Evolutionary conservation across 2,329 filamentous ascomycete species (phyloP), one percentile per base, ranked within the genome.

Genomic region (Cytospora mali): DNA sequence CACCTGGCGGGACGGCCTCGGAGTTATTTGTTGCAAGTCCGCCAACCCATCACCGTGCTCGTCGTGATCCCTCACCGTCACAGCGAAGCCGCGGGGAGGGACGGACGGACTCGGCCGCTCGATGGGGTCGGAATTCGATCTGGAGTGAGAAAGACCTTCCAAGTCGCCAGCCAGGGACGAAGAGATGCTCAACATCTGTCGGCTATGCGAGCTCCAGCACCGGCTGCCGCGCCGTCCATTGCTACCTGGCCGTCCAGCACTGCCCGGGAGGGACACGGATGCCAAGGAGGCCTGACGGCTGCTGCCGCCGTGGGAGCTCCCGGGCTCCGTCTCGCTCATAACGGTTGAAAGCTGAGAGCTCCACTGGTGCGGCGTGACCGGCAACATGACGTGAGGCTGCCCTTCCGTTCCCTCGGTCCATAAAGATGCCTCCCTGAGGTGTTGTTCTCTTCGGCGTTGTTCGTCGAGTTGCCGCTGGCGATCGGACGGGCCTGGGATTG

Each of bases 321-420:
- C 78, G 50, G 74, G 78, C 66, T 88, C 86, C 70, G 83, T 84
- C 71, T 87, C 86, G 35, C 86, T 88, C 73, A 82, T 77, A 65
- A 88, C 85, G 51, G 85, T 87, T 46, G 86, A 88, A 49, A 88
- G 77, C 72, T 87, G 84, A 51, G 83, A 83, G 73, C 84, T 87
- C 84, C 85, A 88, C 79, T 84, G 83, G 69, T 86, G 84, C 61
- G 80, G 78, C 63, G 79, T 73, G 53, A 79, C 71, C 66, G 81
- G 76, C 75, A 81, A 48, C 51, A 61, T 72, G 79, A 84, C 84
- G 56, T 35, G 64, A 51, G 58, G 48, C 68, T 59, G 68, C 70
- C 70, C 69, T 71, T 71, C 58, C 53, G 28, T 48, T 25, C 25
- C 58, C 49, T 64, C 62, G 46, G 61, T 55, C 64, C 64, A 66